A percentile compares a stretch with the other conserved stretches of the same genome.
phyloP scores from a whole-genome alignment of 2,329 filamentous ascomycete genomes.

The Pseudocercospora crystallina region DNA sequence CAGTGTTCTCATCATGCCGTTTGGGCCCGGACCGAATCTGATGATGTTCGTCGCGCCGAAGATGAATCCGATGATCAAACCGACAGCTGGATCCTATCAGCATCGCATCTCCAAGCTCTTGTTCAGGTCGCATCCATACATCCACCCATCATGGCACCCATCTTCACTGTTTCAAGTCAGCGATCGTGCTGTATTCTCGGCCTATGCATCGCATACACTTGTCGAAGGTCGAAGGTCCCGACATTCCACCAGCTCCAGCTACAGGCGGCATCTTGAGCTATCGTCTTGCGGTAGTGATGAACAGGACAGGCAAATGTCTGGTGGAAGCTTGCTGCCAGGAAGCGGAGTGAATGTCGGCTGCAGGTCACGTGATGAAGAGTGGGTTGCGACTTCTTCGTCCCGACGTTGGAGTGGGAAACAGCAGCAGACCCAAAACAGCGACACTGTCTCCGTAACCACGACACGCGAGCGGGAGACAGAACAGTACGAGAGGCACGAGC shows the following conservation, averaged over 20 bases:
- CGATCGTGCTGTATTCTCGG: not conserved
- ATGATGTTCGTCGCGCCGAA: conserved; percentile 92
- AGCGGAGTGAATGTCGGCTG: not conserved
- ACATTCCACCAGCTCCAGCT: conserved; percentile 31
- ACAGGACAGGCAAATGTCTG: not conserved
- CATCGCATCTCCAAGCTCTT: not conserved
- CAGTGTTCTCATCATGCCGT: conserved; percentile 89
- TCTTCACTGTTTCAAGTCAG: conserved; percentile 68
- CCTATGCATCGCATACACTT: conserved; percentile 56
- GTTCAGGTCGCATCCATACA: conserved; percentile 60
- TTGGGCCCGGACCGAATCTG: conserved; percentile 86
- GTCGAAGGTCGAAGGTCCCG: conserved; percentile 67
- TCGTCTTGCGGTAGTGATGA: not conserved
- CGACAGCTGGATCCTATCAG: conserved; percentile 66
- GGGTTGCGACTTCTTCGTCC: no score
- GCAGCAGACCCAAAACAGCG: no score
- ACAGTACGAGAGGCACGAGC: no score
- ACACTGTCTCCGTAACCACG: not conserved
- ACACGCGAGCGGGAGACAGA: not conserved
- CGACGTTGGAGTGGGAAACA: no score
- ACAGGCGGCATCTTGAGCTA: conserved; percentile 34
- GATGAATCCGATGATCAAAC: conserved; percentile 95
- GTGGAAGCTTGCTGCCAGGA: not conserved
- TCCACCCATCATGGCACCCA: conserved; percentile 98
- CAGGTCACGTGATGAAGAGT: not conserved